These are phyloP conservation scores for Stachybotrys chlorohalonatus DNA, from an alignment of 2,329 filamentous ascomycete genomes.

Conservation along the genomic window DNA sequence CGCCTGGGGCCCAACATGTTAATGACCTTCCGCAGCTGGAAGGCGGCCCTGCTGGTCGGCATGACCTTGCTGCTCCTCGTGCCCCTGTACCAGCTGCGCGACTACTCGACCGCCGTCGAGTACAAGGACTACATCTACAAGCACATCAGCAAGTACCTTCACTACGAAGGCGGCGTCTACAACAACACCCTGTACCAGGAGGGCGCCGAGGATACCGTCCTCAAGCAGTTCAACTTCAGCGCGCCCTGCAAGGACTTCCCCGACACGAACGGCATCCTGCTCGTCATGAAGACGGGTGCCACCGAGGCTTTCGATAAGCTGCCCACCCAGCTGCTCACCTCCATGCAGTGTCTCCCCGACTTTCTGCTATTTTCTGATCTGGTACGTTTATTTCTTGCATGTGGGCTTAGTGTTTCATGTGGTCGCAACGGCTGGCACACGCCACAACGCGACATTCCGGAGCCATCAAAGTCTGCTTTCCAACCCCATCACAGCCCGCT, in stretches of 20 bases:
- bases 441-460: background rate
- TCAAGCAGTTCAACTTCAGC: conserved; percentile 25
- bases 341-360: conserved; percentile 43
- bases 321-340: conserved; percentile 46
- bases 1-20: conserved; percentile 2
- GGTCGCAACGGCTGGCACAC: background rate
- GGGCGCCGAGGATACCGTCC: conserved; percentile 21
- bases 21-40: conserved; percentile 15
- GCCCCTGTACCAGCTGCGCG: conserved; percentile 20
- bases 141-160: conserved; percentile 19
- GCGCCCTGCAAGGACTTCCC: conserved; percentile 31
- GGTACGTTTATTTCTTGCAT: conserved; percentile 9
- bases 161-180: conserved; percentile 17
- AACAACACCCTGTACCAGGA: conserved; percentile 30
- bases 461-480: background rate
- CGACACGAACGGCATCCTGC: conserved; percentile 31
- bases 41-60: conserved; percentile 14
- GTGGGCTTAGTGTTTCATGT: background rate
- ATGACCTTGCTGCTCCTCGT: conserved; percentile 18
- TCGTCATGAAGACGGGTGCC: conserved; percentile 52
- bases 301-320: conserved; percentile 45
- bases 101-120: conserved; percentile 12
- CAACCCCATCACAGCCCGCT: too few species aligned
- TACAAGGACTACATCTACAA: conserved; percentile 18
- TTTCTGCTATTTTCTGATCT: conserved; percentile 50